phyloP scores from a whole-genome alignment of 805 yeast species.

The Hemisphaericaspora nanyangensis region DNA sequence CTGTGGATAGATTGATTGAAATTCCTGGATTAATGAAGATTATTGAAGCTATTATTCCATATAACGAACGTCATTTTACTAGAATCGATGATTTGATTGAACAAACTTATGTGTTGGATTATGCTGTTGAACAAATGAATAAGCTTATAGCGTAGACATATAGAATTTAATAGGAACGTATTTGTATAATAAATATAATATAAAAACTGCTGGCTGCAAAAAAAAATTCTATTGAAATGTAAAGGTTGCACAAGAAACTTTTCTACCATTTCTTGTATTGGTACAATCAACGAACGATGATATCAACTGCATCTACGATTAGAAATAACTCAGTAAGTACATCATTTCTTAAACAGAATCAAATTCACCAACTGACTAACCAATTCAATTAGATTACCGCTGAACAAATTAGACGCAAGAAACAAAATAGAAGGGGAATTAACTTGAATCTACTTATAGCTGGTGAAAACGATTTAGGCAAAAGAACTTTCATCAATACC shows the following conservation, averaged over 20 bases:
- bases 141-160: slow-evolving; percentile 9
- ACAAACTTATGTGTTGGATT: slow-evolving; percentile 82
- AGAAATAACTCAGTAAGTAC: not conserved
- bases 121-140: slow-evolving; percentile 75
- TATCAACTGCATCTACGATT: not conserved
- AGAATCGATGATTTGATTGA: slow-evolving; percentile 80
- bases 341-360: not conserved
- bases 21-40: slow-evolving; percentile 64
- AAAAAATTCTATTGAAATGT: not conserved
- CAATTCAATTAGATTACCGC: slow-evolving; percentile 10
- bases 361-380: not conserved
- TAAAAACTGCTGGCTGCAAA: slow-evolving; percentile 1
- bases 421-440: slow-evolving; percentile 18
- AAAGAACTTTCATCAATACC: slow-evolving; percentile 74
- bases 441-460: slow-evolving; percentile 25
- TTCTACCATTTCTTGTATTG: no score
- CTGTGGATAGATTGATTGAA: slow-evolving; percentile 53
- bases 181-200: not conserved
- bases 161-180: not conserved
- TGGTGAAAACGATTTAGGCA: slow-evolving; percentile 49
- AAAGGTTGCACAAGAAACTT: no score
- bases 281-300: no score
- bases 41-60: slow-evolving; percentile 79
- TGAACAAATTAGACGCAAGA: slow-evolving; percentile 18
- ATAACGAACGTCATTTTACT: slow-evolving; percentile 78